Evolutionary conservation across 176 grass and related monocot species (phyloP), one percentile per base, ranked within the genome.

Genomic region (Raddia guianensis): DNA sequence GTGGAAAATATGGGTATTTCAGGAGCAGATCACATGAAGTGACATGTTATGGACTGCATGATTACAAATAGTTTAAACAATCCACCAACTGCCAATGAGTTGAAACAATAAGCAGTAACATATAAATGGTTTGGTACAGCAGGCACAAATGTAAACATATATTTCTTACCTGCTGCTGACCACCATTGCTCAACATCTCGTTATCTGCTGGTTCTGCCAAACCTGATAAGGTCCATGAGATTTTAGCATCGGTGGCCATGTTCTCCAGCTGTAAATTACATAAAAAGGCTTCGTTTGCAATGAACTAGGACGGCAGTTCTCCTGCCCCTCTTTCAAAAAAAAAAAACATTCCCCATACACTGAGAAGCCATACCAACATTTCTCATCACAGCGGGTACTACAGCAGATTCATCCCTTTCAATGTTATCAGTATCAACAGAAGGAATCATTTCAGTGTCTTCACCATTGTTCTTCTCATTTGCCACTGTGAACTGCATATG

Each of bases 391-490:
- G 73, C 32, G 50, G 84, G 48, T 73, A 79, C 80, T 67, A 65
- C 69, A 89, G 47, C 82, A 83, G 66, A 48, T 85, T 73, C 66
- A 74, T 57, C 73, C 54, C 12, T 71, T 68, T 56, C 74, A 58
- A 56, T 56, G 80, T 78, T 76, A 82, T 78, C 65, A 70, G 75
- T 79, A 83, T 51, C 18, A 65, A 86, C 82, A 85, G 60, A 76
- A 75, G 85, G 69, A 83, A 82, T 79, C 83, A 86, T 81, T 80
- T 82, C 75, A 47, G 52, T 58, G 54, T 89, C 74, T 82, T 82
- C 73, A 68, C 33, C 21, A 2, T 12, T 19, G 10, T 74, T 49
- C 11, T 73, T 84, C 42, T 6, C 40, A 66, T 73, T 84, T 84
- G 49, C 43, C 32, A 58, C 9, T 16, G 19, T 58, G 77, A 85